Evolutionary conservation across 2,329 filamentous ascomycete species (phyloP).

Genomic region (Helotiales sp.): DNA sequence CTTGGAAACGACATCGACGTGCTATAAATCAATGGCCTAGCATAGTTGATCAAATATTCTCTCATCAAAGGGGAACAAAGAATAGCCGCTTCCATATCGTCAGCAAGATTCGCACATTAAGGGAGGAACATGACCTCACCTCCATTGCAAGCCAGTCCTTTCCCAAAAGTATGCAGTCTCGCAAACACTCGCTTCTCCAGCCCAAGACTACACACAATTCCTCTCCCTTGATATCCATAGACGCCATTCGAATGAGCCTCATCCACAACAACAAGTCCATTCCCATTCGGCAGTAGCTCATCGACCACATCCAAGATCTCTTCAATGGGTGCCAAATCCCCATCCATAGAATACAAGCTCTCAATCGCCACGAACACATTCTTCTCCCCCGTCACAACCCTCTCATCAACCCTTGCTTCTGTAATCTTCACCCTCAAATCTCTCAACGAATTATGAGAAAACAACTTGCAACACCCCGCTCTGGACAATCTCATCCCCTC

Average conservation of each 20-base stretch:
- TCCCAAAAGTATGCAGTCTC: conserved; percentile 58
- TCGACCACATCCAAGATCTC: conserved; percentile 47
- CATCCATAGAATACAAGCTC: conserved; percentile 55
- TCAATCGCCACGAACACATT: conserved; percentile 50
- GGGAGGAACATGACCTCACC: conserved; percentile 36
- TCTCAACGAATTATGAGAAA: conserved; percentile 61
- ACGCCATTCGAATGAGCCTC: conserved; percentile 60
- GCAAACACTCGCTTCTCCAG: conserved; percentile 55
- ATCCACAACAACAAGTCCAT: conserved; percentile 58
- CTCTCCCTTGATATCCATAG: conserved; percentile 54
- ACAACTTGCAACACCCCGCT: conserved; percentile 50
- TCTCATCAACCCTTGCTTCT: conserved; percentile 36
- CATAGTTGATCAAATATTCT: conserved; percentile 39
- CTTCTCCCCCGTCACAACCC: conserved; percentile 39
- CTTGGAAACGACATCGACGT: conserved; percentile 49
- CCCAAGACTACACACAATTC: conserved; percentile 55
- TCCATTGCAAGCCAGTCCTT: conserved; percentile 53
- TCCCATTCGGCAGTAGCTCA: conserved; percentile 44
- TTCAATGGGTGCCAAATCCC: conserved; percentile 48
- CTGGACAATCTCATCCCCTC: conserved; percentile 49
- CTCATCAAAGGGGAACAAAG: conserved; percentile 30
- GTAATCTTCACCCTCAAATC: conserved; percentile 41
- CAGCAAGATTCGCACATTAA: conserved; percentile 31
- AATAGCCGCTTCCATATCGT: conserved; percentile 48
- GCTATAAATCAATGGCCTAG: conserved; percentile 48